Evolutionary conservation across 495 filamentous ascomycete genomes (phyloP), one percentile per base, ranked within the genome.

Genomic region (Aspergillus ostianus): DNA sequence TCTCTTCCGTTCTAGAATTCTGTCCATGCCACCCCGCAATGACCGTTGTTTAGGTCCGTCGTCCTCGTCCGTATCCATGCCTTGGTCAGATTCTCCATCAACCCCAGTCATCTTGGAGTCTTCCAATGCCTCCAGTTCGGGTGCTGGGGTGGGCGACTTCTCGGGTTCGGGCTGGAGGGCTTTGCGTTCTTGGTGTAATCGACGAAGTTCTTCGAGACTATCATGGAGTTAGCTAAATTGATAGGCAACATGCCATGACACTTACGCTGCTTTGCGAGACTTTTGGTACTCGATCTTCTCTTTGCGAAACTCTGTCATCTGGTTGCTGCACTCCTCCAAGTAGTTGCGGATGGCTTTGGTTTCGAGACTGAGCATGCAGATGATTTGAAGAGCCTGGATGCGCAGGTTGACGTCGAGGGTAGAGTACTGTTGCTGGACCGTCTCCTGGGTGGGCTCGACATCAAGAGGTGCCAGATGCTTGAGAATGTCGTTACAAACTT

Each of bases 201-300:
- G 74, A 53, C 89, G 88, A 41, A 98, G 79, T 55, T 97, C 92
- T 75, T 93, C 92, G 44, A 92, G 77, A 4, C 90, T 95, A 63
- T 30, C 66, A 52, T 49, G 59, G 59, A 55, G 54, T 73, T 58
- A 72, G 62, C 56, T 46, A 21, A 20, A 10, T 32, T 10, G 10
- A 73, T 52, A 70, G 64, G 44, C 44, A 55, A 64, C 17, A 18
- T 54, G 50, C 58, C 49, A 41, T n/a, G 61, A 29, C 13, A 88
- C 92, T 79, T 84, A 97, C 93, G 84, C 81, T 71, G 82, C 80
- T 70, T 94, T 97, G 65, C 89, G 85, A 55, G 87, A 82, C 57
- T 91, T 84, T 71, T 98, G 94, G 69, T 85, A 87, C 63, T 96
- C 90, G 57, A 96, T 97, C 75, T 96, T 98, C 71, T 95, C 89